Percentiles rank a stretch among this genome's conserved stretches.
These are phyloP conservation scores for Vigna radiata DNA, from an alignment of 306 rosid species.

Conservation along the genomic window DNA sequence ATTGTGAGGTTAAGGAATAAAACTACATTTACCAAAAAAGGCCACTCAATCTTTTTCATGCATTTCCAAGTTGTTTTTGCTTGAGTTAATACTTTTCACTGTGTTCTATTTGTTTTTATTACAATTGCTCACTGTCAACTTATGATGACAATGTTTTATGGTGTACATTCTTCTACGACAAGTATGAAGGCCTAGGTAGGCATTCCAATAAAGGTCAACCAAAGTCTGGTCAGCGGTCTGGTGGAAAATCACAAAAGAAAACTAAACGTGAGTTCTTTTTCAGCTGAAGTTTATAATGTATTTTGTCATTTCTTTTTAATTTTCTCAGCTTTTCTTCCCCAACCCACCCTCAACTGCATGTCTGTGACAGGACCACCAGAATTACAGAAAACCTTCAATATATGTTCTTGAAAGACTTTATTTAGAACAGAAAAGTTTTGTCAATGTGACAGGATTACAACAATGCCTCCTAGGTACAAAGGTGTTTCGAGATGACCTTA, in stretches of 20 bases:
- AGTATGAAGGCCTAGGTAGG: constrained; percentile 41
- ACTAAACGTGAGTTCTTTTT: constrained; percentile 58
- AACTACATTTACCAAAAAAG: constrained; percentile 13
- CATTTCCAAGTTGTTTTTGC: constrained; percentile 27
- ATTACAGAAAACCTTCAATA: too few species aligned
- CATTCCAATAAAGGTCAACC: constrained; percentile 53
- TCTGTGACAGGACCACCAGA: not conserved
- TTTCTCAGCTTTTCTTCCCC: not conserved
- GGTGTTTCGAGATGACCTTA: too few species aligned
- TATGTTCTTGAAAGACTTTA: too few species aligned
- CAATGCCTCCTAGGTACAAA: too few species aligned
- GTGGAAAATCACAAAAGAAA: constrained; percentile 65
- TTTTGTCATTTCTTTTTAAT: not conserved
- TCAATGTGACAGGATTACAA: too few species aligned
- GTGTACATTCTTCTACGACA: constrained; percentile 35
- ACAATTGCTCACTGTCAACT: constrained; percentile 16
- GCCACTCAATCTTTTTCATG: constrained; percentile 1
- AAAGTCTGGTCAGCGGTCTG: constrained; percentile 51
- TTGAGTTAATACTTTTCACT: constrained; percentile 9
- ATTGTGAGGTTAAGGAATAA: constrained; percentile 21
- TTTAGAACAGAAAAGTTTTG: too few species aligned
- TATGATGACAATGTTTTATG: constrained; percentile 27
- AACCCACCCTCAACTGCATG: not conserved
- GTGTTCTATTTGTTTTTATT: not conserved
- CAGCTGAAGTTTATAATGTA: constrained; percentile 3